Evolutionary conservation across 495 filamentous ascomycete genomes (phyloP).

Genomic region (Hypomontagnella submonticulosa): DNA sequence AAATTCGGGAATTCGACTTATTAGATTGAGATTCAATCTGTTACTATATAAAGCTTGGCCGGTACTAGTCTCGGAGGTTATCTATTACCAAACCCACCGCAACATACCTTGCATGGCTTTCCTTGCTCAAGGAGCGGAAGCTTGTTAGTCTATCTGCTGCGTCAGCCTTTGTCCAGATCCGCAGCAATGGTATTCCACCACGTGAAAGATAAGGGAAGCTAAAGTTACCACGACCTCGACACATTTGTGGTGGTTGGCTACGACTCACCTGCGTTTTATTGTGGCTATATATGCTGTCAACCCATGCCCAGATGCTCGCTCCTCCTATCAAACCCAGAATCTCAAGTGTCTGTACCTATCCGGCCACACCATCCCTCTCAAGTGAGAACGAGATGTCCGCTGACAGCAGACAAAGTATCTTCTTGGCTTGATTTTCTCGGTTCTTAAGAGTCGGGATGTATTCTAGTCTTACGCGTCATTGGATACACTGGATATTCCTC

Average conservation of each 20-base stretch:
- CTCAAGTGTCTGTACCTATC: conserved; percentile 12
- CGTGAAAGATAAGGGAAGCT: conserved; percentile 22
- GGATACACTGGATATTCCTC: conserved; percentile 2
- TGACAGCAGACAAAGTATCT: conserved; percentile 12
- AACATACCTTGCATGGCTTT: not conserved
- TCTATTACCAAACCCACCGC: not conserved
- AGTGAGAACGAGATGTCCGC: conserved; percentile 18
- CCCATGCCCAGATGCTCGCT: conserved; percentile 1
- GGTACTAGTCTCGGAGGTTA: not conserved
- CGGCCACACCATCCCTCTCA: conserved; percentile 10
- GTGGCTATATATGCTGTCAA: not conserved
- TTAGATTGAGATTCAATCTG: conserved; percentile 12
- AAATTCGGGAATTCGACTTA: not conserved
- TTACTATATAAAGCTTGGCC: conserved; percentile 10
- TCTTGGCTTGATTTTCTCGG: not conserved
- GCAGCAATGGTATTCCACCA: not conserved
- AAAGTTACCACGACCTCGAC: conserved; percentile 5
- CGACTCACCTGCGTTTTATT: not conserved
- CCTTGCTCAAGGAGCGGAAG: conserved; percentile 14
- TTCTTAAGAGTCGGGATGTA: too few species aligned
- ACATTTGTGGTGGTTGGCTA: conserved; percentile 5
- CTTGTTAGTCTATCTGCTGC: conserved; percentile 1
- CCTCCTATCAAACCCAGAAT: conserved; percentile 12
- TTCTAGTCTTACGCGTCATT: too few species aligned
- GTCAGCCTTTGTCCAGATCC: not conserved